Conservation (phyloP, 176 grass and related monocot genomes). For the Carex parvula region DNA sequence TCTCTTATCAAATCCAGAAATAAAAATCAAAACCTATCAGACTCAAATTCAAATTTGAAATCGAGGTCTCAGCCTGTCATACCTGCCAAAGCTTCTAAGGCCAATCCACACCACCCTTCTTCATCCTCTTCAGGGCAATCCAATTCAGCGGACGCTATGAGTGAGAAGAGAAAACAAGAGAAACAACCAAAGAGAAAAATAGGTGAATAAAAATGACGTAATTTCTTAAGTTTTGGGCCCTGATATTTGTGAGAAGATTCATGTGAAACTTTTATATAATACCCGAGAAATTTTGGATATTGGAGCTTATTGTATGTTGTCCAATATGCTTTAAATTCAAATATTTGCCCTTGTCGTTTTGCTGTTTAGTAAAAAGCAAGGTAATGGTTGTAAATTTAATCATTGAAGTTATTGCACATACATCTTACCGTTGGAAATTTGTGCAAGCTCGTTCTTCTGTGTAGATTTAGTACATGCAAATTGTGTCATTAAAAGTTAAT, state of each 20-base stretch:
- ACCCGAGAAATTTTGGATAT: not conserved
- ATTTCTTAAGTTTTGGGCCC: not conserved
- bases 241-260: slow-evolving; percentile 10
- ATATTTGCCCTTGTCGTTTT: not conserved
- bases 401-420: not conserved
- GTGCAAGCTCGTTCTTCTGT: not conserved
- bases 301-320: not conserved
- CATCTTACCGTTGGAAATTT: not conserved
- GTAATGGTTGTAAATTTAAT: not conserved
- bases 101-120: slow-evolving; percentile 8
- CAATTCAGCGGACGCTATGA: not conserved
- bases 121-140: slow-evolving; percentile 24
- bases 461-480: not conserved
- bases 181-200: slow-evolving; percentile 58
- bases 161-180: slow-evolving; percentile 33
- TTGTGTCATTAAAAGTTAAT: not conserved
- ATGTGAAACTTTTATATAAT: not conserved
- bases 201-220: slow-evolving; percentile 33
- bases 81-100: slow-evolving; percentile 5
- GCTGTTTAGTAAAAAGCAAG: not conserved
- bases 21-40: slow-evolving; percentile 9
- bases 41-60: not conserved
- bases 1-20: slow-evolving; percentile 19
- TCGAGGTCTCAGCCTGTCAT: not conserved
- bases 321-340: not conserved